Evolutionary conservation across 1,284 basidiomycete species (phyloP).

Genomic region (Sporisorium scitamineum): DNA sequence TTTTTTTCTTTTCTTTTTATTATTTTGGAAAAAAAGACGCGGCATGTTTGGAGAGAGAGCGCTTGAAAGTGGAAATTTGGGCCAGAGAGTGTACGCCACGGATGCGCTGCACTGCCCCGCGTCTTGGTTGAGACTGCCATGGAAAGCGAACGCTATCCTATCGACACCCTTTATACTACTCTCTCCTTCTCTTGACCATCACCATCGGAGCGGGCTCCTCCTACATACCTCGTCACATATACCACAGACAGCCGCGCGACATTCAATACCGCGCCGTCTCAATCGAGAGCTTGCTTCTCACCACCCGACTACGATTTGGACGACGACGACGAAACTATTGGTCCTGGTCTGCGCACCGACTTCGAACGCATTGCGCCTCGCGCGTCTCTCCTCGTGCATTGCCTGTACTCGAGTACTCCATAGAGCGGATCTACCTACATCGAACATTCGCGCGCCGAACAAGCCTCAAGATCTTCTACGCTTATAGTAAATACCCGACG

Average conservation of each 20-base stretch:
- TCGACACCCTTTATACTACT: neutral
- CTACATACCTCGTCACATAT: neutral
- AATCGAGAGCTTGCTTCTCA: no score
- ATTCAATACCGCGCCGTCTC: no score
- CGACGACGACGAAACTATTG: neutral
- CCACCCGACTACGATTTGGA: neutral
- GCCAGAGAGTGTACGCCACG: no score
- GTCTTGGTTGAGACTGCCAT: neutral
- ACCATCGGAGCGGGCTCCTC: neutral
- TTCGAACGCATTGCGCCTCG: neutral
- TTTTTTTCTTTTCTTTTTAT: no score
- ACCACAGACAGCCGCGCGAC: neutral
- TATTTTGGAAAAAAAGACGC: neutral
- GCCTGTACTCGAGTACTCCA: no score
- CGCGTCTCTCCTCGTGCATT: neutral
- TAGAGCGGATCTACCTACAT: no score
- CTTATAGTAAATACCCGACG: neutral
- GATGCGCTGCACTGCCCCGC: neutral
- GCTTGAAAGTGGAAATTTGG: no score
- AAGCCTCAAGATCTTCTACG: neutral
- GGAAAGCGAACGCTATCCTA: neutral
- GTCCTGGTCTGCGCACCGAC: neutral
- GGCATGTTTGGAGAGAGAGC: neutral
- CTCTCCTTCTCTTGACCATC: neutral
- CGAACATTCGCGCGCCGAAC: neutral